Percentiles rank a stretch among this genome's conserved stretches.
Evolutionary conservation across 768 basidiomycete species (phyloP).

Genomic region (Termitomyces heimii): DNA sequence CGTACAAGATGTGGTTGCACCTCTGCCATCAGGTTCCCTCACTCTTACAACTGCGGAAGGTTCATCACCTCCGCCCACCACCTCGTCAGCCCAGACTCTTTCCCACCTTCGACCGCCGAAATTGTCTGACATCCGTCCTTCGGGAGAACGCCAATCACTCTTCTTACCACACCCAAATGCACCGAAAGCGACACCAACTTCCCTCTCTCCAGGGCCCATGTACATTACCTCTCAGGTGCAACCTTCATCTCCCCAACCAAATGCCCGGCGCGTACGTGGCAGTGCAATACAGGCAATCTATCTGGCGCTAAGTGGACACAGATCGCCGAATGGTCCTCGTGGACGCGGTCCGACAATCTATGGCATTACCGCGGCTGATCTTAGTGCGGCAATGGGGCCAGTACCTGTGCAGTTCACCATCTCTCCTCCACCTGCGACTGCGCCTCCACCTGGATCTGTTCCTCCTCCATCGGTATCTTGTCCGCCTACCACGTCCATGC

Average conservation of each 20-base stretch:
- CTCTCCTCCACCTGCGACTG: constrained; percentile 35
- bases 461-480: constrained; percentile 5
- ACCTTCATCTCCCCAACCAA: constrained; percentile 9
- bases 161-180: constrained; percentile 44
- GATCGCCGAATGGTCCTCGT: not conserved
- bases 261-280: constrained; percentile 7
- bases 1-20: no score
- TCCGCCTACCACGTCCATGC: not conserved
- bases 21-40: not conserved
- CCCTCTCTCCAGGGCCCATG: constrained; percentile 42
- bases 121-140: constrained; percentile 22
- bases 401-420: constrained; percentile 57
- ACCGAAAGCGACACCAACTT: constrained; percentile 29
- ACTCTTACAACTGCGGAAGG: not conserved
- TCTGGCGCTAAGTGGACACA: constrained; percentile 20
- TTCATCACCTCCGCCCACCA: constrained; percentile 8
- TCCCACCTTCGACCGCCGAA: constrained; percentile 20
- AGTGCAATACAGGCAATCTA: constrained; percentile 20
- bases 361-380: constrained; percentile 46
- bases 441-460: constrained; percentile 8
- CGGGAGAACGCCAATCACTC: constrained; percentile 29
- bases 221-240: constrained; percentile 25
- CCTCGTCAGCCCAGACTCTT: constrained; percentile 3
- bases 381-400: constrained; percentile 43
- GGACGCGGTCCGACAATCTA: constrained; percentile 51